Base-by-base conservation (phyloP, 164 flowering plant species). In the Nymphaea colorata region DNA sequence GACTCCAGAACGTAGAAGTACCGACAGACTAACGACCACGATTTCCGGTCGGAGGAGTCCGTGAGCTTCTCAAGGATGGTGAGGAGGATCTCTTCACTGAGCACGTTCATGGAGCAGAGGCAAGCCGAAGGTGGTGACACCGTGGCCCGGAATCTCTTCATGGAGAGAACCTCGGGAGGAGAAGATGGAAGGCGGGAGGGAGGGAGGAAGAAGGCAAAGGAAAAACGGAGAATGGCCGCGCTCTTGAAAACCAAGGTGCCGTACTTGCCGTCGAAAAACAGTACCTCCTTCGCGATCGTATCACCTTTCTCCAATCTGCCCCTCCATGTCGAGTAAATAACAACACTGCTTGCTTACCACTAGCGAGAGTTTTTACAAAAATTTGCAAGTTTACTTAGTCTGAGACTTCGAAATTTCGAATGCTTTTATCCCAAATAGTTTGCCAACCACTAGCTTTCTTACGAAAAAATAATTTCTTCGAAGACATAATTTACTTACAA, bases 61-160 rank as follows among this genome's bases (percentile, higher is more conserved):
- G 64, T 59, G 60, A 87, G 82, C 45, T 11, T 66, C 64, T 85
- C 88, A 59, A 87, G 86, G 69, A 87, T 79, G 2, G 65, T 0
- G 74, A 77, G 74, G 41, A 85, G 42, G 65, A 82, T 69, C 66
- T 88, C 96, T n/a, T 88, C 90, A 4, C 85, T 73, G 16, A 92
- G 80, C 8, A 77, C 75, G 62, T 87, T 89, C 69, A 90, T 87
- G 25, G 57, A 8, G 44, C 59, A 18, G 7, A 47, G 16, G 65
- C 64, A 47, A 68, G 75, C 64, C 75, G 71, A 14, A 44, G 65
- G 3, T 62, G 61, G 76, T 44, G 64, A 80, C 74, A 64, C 80
- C 79, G 81, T 80, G 82, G 78, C 78, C 67, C 57, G 57, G 57
- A 51, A 2, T 51, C 57, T 51, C 57, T 51, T 51, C 57, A 55